These are phyloP conservation scores for Coprinellus aureogranulatus DNA, from an alignment of 768 basidiomycete genomes.

Conservation along the genomic window DNA sequence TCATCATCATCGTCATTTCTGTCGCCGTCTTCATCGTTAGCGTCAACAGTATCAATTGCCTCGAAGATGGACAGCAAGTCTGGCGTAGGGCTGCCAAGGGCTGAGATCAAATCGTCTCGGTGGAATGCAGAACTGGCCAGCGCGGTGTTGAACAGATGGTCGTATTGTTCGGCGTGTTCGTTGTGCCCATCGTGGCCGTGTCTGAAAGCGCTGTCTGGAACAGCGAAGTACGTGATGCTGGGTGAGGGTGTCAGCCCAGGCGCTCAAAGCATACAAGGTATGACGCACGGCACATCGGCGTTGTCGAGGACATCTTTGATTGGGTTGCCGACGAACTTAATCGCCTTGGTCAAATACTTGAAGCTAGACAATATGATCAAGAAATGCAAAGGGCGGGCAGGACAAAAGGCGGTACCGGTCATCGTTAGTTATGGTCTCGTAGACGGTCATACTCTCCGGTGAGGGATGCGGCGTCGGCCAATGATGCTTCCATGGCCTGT, in stretches of 20 bases:
- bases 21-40: conserved; percentile 6
- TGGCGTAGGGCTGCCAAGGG: neutral
- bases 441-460: conserved; percentile 9
- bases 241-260: neutral
- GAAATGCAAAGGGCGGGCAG: neutral
- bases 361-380: conserved; percentile 13
- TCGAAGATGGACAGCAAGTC: neutral
- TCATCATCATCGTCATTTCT: conserved; percentile 4
- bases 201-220: conserved; percentile 44
- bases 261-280: neutral
- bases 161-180: conserved; percentile 3
- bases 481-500: conserved; percentile 1
- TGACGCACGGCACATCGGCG: conserved; percentile 8
- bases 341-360: conserved; percentile 22
- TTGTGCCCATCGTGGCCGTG: conserved; percentile 17
- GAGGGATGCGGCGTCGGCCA: conserved; percentile 3
- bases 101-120: neutral
- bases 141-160: conserved; percentile 8
- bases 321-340: conserved; percentile 20
- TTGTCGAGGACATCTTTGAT: conserved; percentile 12
- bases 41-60: conserved; percentile 30
- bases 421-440: conserved; percentile 13
- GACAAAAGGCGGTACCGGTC: conserved; percentile 7
- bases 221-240: conserved; percentile 57
- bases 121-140: neutral